Percentiles rank a stretch among this genome's conserved stretches.
Conservation (phyloP, 345 rosid species). For the Crucihimalaya himalaica region DNA sequence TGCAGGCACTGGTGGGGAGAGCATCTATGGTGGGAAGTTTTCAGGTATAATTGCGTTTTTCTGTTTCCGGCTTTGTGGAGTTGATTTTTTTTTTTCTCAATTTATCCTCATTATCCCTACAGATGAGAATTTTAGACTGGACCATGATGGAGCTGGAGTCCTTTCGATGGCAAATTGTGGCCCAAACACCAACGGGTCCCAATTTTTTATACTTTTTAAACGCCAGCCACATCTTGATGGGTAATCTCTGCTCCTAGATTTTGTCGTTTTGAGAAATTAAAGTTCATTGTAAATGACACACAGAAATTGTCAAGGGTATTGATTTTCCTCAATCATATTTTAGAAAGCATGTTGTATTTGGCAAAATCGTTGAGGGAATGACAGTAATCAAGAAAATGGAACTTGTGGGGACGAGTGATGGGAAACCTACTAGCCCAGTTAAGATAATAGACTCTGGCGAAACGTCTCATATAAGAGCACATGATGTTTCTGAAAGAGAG, state of each 20-base stretch:
- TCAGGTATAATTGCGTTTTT: slow-evolving; percentile 54
- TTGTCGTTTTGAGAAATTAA: not conserved
- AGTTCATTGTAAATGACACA: not conserved
- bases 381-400: slow-evolving; percentile 81
- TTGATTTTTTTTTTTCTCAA: not conserved
- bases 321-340: slow-evolving; percentile 19
- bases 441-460: slow-evolving; percentile 82
- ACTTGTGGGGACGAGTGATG: slow-evolving; percentile 65
- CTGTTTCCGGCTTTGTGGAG: slow-evolving; percentile 2
- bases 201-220: slow-evolving; percentile 86
- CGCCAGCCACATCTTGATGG: slow-evolving; percentile 89
- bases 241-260: slow-evolving; percentile 51
- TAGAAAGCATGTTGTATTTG: slow-evolving; percentile 98
- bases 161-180: slow-evolving; percentile 99
- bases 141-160: slow-evolving; percentile 79
- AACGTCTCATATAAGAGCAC: slow-evolving; percentile 49
- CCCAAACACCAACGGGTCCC: slow-evolving; percentile 93
- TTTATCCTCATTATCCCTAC: slow-evolving; percentile 22
- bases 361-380: slow-evolving; percentile 84
- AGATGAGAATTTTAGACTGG: slow-evolving; percentile 89
- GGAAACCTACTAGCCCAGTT: slow-evolving; percentile 59
- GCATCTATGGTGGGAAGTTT: slow-evolving; percentile 96
- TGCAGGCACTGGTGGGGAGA: slow-evolving; percentile 99
- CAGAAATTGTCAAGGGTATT: slow-evolving; percentile 17
- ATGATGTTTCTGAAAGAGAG: slow-evolving; percentile 50